phyloP scores from a whole-genome alignment of 371 early-diverging fungal genomes.

The Zychaea mexicana region DNA sequence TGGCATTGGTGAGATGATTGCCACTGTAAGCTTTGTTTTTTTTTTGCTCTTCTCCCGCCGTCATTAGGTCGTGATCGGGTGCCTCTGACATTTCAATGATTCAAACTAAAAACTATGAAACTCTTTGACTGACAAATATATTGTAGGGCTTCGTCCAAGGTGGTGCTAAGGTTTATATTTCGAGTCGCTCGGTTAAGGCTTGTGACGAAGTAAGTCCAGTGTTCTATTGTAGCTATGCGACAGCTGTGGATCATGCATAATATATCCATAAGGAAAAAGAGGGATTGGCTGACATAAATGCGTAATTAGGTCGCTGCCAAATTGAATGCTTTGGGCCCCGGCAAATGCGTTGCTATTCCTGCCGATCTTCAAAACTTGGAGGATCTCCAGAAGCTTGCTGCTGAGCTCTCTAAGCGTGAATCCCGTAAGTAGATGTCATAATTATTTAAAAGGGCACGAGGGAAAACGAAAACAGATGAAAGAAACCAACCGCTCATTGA shows the following conservation, averaged over 20 bases:
- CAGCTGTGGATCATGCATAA: no score
- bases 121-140: no score
- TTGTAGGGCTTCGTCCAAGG: conserved; percentile 69
- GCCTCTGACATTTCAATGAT: no score
- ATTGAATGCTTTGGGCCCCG: conserved; percentile 65
- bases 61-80: no score
- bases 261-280: no score
- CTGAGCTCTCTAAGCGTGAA: conserved; percentile 63
- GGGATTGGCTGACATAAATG: background rate
- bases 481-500: no score
- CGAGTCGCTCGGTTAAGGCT: conserved; percentile 62
- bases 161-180: conserved; percentile 80
- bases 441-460: background rate
- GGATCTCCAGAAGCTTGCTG: conserved; percentile 62
- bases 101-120: no score
- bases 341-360: conserved; percentile 74
- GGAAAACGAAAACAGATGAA: no score
- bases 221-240: background rate
- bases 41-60: background rate
- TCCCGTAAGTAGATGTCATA: conserved; percentile 34
- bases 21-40: conserved; percentile 37
- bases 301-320: conserved; percentile 47
- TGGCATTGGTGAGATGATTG: conserved; percentile 79
- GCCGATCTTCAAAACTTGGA: conserved; percentile 78
- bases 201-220: conserved; percentile 55